Base-by-base conservation (phyloP, 257 asterid genomes). In the Solanum pennellii region DNA sequence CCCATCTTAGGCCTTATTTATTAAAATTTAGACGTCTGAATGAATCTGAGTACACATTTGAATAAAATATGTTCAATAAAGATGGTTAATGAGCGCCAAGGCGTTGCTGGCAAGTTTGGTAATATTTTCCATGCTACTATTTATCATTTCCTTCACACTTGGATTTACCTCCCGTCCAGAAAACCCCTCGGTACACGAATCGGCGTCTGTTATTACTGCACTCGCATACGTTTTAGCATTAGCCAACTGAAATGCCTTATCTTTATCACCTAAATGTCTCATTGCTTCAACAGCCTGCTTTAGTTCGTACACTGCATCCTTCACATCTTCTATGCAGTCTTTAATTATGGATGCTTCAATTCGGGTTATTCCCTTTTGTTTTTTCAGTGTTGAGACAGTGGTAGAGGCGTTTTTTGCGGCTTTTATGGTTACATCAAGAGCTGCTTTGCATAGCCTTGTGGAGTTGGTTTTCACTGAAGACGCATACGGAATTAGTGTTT, bases 151-250 rank as follows among this genome's bases (percentile, higher is more conserved):
- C 93, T 68, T 94, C 85, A 92, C 89, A 21, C 1, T 16, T 31
- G 86, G 18, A 72, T 60, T 92, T 12, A 91, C 91, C 47, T 88
- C 90, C 84, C 89, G 52, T 0, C 25, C 93, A 3, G 90, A 45
- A 14, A 92, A 75, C 3, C 92, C 95, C 72, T 95, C 98, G 52
- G 90, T 68, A 86, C 98, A 94, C 3, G 98, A 92, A 25, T 94
- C 98, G 1, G 93, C 93, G 29, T 95, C 96, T 23, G 97, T 91
- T 31, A 94, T 92, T 39, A 96, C 98, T 14, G 98, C 94, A 89
- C 98, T 94, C 7, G 95, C 98, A 68, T 92, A 93, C 3, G 98
- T 95, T 89, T 93, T 94, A 2, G 97, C 97, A 44, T 90, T 94
- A 31, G 94, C 85, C 93, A 94, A 93, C 69, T 95, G 91, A 21